A percentile compares a stretch with the other conserved stretches of the same genome.
Conservation (phyloP, 2,329 filamentous ascomycete species). For the Dactylellina leptospora region DNA sequence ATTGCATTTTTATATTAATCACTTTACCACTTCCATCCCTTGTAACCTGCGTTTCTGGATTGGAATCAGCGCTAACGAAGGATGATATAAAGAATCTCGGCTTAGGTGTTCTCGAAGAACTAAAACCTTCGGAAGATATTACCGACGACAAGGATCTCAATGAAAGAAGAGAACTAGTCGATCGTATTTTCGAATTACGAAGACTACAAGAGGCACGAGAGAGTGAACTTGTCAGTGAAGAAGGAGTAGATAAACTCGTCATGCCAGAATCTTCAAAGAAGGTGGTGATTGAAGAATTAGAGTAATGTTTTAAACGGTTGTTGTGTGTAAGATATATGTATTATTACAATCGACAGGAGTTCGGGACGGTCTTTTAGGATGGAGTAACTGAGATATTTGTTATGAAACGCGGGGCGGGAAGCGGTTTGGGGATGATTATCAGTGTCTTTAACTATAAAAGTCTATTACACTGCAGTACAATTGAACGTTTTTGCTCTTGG, state of each 20-base stretch:
- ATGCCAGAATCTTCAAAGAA: constrained; percentile 26
- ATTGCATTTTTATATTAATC: neutral
- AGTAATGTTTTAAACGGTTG: constrained; percentile 3
- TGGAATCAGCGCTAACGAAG: constrained; percentile 7
- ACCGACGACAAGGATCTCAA: constrained; percentile 22
- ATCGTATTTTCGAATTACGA: constrained; percentile 31
- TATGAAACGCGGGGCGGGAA: too few relatives aligned
- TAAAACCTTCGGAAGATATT: constrained; percentile 55
- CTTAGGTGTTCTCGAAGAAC: constrained; percentile 63
- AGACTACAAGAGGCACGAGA: constrained; percentile 15
- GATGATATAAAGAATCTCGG: constrained; percentile 60
- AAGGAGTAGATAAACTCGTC: neutral
- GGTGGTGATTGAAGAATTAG: constrained; percentile 42
- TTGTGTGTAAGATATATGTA: constrained; percentile 19
- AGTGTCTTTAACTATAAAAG: too few relatives aligned
- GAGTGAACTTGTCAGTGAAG: constrained; percentile 6
- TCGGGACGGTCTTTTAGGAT: neutral
- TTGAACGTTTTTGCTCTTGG: too few relatives aligned
- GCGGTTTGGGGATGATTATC: too few relatives aligned
- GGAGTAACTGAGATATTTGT: too few relatives aligned
- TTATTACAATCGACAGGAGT: neutral
- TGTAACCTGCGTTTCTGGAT: neutral
- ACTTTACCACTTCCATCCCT: neutral
- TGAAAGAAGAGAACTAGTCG: constrained; percentile 28
- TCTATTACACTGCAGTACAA: too few relatives aligned